Evolutionary conservation across 768 basidiomycete genomes (phyloP).

Genomic region (Nevesoporus exiguus): DNA sequence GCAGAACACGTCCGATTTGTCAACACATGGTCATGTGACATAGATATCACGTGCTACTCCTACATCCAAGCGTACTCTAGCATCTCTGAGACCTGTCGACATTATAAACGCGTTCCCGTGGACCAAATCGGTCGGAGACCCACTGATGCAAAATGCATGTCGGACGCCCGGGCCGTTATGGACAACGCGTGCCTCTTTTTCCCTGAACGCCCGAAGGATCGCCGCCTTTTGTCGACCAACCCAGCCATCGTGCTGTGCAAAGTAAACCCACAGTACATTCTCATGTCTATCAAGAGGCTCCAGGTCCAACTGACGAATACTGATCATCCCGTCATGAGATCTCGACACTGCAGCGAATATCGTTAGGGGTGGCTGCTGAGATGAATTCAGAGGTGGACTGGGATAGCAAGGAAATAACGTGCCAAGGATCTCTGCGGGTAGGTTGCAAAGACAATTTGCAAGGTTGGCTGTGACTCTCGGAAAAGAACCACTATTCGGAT

Average conservation of each 20-base stretch:
- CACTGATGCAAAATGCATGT: constrained; percentile 75
- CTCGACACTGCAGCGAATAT: constrained; percentile 56
- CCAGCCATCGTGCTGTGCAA: constrained; percentile 65
- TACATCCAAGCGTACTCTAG: no score
- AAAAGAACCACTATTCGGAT: constrained; percentile 42
- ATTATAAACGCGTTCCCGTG: no score
- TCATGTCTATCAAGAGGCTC: constrained; percentile 39
- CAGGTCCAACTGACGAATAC: constrained; percentile 51
- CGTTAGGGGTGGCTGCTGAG: constrained; percentile 50
- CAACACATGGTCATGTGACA: constrained; percentile 1
- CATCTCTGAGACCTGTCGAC: no score
- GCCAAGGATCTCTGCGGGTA: no score
- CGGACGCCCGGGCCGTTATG: constrained; percentile 33
- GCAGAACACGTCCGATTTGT: constrained; percentile 7
- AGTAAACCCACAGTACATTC: constrained; percentile 49
- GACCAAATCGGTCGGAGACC: constrained; percentile 21
- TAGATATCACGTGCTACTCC: constrained; percentile 6
- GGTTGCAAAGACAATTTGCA: no score
- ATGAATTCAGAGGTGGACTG: constrained; percentile 39
- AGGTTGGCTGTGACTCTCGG: constrained; percentile 43
- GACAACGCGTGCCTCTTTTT: constrained; percentile 36
- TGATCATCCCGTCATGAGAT: constrained; percentile 67
- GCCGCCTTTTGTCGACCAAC: constrained; percentile 53
- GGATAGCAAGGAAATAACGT: constrained; percentile 53
- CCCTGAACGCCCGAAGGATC: constrained; percentile 42